Evolutionary conservation across 2,329 filamentous ascomycete species (phyloP), one percentile per base, ranked within the genome.

Genomic region (Apiospora sp.): DNA sequence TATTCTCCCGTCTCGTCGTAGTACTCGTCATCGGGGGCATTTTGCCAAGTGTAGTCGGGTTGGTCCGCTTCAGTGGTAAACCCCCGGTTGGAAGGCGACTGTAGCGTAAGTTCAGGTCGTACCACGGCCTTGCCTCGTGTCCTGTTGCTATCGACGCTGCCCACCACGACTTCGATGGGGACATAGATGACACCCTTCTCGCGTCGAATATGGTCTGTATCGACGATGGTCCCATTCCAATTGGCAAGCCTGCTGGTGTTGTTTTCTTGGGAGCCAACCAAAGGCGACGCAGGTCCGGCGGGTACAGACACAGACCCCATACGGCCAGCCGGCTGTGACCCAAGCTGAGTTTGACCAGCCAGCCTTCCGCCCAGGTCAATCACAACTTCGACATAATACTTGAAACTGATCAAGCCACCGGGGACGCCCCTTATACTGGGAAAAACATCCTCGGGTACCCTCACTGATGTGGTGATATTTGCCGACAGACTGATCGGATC

Each of bases 161-260:
- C 96, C 27, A 98, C 91, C 1, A 97, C 87, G 19, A 98, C 89
- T 80, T 98, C 95, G 77, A 98, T 96, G 0, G 92, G 88, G 71
- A 95, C 93, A 0, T 92, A 92, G 30, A 98, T 92, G n/a, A 98
- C 94, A 12, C 94, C 94, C 80, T 98, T 98, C 80, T 97, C 94
- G 54, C 95, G 91, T 69, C 94, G 89, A 37, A 98, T 90, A 67
- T 92, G 90, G 75, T 96, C 92, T 0, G 96, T 99, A 76, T 98
- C 95, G 58, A 97, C 89, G 74, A 98, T 94, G 73, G 92, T 92
- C 8, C 91, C 88, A 54, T 87, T 88, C 86, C 87, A 91, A 14
- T 87, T 85, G 8, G 87, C 84, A 69, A 89, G 81, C 69, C 87
- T 84, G 74, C 84, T 85, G 7, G 83, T 78, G 71, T 83, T 84